These are phyloP conservation scores for Phanerodontia chrysosporium DNA, from an alignment of 768 basidiomycete genomes.

Conservation along the genomic window DNA sequence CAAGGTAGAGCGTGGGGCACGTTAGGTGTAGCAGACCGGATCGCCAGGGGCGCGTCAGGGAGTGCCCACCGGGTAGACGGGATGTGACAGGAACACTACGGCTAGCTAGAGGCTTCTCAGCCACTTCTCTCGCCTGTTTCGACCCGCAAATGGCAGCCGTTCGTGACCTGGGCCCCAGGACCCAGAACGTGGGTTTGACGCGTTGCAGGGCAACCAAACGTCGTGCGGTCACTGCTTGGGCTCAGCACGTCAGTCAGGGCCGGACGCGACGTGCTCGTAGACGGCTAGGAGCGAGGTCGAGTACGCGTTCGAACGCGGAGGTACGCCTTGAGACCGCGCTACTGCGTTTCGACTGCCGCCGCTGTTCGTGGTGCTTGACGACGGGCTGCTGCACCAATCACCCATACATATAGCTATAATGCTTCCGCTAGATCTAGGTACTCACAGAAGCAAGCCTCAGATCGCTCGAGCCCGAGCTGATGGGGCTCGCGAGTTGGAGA, in stretches of 20 bases:
- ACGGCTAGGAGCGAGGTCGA: neutral
- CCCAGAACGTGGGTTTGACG: neutral
- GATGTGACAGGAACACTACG: neutral
- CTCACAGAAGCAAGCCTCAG: neutral
- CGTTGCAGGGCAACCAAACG: neutral
- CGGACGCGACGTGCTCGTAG: neutral
- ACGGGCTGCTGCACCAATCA: neutral
- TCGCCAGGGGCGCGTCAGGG: too few species aligned
- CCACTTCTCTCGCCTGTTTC: neutral
- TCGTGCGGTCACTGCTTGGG: neutral
- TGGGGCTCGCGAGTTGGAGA: too few species aligned
- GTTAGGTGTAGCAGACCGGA: too few species aligned
- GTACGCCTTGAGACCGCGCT: neutral
- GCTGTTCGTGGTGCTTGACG: neutral
- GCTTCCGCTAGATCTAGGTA: neutral
- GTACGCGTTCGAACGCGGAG: neutral
- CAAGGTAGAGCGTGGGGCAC: too few species aligned
- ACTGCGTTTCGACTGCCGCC: neutral
- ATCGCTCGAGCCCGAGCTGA: too few species aligned
- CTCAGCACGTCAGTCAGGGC: neutral
- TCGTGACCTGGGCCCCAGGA: neutral
- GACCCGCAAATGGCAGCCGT: neutral
- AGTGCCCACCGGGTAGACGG: too few species aligned
- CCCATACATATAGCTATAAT: neutral
- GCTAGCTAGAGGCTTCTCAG: too few species aligned